phyloP scores from a whole-genome alignment of 257 asterid species.

The Scutellaria galericulata region DNA sequence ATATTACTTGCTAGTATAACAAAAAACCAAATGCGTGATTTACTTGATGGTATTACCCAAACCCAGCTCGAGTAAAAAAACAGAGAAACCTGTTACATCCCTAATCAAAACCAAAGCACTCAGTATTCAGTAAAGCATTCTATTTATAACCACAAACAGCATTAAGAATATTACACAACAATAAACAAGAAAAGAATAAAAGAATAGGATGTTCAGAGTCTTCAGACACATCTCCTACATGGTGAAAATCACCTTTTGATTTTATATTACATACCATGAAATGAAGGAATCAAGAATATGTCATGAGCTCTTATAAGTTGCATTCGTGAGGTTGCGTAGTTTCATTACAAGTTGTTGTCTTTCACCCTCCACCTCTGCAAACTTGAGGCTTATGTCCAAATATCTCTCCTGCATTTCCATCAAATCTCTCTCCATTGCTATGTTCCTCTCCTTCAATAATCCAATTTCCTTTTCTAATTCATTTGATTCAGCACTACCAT shows the following conservation, averaged over 20 bases:
- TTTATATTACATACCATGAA: slow-evolving; percentile 38
- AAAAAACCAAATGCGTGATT: too few species aligned
- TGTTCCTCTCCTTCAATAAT: slow-evolving; percentile 56
- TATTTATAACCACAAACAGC: slow-evolving; percentile 20
- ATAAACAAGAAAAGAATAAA: slow-evolving; percentile 31
- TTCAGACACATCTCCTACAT: slow-evolving; percentile 30
- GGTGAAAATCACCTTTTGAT: slow-evolving; percentile 9
- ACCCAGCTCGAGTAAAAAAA: too few species aligned
- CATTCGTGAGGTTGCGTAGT: slow-evolving; percentile 64
- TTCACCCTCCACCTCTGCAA: slow-evolving; percentile 98
- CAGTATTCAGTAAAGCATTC: neutral
- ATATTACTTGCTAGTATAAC: too few species aligned
- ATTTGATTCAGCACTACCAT: neutral
- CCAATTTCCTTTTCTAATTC: slow-evolving; percentile 44
- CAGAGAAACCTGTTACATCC: too few species aligned
- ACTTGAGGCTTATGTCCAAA: slow-evolving; percentile 85
- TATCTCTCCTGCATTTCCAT: slow-evolving; percentile 92
- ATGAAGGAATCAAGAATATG: slow-evolving; percentile 34
- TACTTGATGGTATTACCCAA: too few species aligned
- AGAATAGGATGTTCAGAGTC: slow-evolving; percentile 12
- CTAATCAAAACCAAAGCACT: too few species aligned
- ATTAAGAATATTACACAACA: slow-evolving; percentile 13
- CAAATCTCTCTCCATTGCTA: slow-evolving; percentile 67
- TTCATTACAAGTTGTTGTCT: slow-evolving; percentile 87
- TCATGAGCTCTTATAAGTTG: slow-evolving; percentile 46